Conservation (phyloP, 2,329 filamentous ascomycete genomes). For the Fusarium circinatum region DNA sequence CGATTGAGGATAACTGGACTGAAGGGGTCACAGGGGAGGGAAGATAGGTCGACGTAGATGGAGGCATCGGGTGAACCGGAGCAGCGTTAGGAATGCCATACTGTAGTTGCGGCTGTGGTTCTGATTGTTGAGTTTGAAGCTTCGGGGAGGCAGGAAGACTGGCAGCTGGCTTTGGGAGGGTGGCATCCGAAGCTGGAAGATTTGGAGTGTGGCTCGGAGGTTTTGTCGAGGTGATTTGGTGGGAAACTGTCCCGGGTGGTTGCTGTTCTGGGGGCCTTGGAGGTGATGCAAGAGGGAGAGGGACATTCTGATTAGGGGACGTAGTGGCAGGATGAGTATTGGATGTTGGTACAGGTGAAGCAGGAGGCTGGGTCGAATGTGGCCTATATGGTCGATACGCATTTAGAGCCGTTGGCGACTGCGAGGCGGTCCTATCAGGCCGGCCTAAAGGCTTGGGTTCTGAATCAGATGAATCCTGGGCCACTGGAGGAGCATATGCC, state of each 20-base stretch:
- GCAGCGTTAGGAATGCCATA: slow-evolving; percentile 18
- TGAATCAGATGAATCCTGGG: slow-evolving; percentile 19
- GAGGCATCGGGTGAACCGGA: slow-evolving; percentile 16
- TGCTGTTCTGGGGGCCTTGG: slow-evolving; percentile 20
- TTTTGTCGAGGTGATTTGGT: slow-evolving; percentile 35
- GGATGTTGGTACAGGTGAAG: not conserved
- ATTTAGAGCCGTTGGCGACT: slow-evolving; percentile 34
- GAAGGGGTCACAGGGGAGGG: slow-evolving; percentile 25
- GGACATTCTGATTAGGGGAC: slow-evolving; percentile 9
- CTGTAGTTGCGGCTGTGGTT: slow-evolving; percentile 12
- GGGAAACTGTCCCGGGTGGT: slow-evolving; percentile 30
- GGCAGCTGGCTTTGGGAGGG: slow-evolving; percentile 10
- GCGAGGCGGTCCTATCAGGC: slow-evolving; percentile 30
- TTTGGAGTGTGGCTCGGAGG: slow-evolving; percentile 1
- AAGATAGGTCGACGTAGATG: slow-evolving; percentile 15
- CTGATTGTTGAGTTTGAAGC: slow-evolving; percentile 6
- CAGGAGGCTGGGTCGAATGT: slow-evolving; percentile 26
- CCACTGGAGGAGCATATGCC: slow-evolving; percentile 43
- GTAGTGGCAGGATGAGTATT: slow-evolving; percentile 8
- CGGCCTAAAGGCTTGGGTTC: slow-evolving; percentile 13
- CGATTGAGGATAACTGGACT: slow-evolving; percentile 13
- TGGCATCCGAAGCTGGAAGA: slow-evolving; percentile 1
- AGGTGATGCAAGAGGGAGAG: slow-evolving; percentile 11
- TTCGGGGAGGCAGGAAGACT: slow-evolving; percentile 20
- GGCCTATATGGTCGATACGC: slow-evolving; percentile 48